Percentiles rank a stretch among this genome's conserved stretches.
These are phyloP conservation scores for Eucommia ulmoides DNA, from an alignment of 257 asterid species.

Conservation along the genomic window DNA sequence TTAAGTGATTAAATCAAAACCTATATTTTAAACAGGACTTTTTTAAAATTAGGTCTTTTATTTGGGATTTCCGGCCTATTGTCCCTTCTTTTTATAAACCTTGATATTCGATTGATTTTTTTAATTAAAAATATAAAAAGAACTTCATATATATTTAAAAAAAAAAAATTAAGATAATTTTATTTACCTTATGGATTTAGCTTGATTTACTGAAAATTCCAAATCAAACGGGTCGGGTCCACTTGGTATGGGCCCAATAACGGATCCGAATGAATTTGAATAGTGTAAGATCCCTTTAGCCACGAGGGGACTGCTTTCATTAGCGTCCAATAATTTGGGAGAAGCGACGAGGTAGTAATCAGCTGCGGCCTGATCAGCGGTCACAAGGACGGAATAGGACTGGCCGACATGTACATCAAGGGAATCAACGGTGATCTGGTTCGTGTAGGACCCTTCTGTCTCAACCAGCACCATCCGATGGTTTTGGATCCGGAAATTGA, in stretches of 20 bases:
- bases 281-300: not conserved
- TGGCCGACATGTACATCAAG: conserved; percentile 3
- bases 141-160: not conserved
- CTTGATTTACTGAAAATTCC: not conserved
- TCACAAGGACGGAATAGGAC: conserved; percentile 2
- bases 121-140: not conserved
- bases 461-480: conserved; percentile 1
- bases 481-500: conserved; percentile 2
- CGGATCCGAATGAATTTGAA: not conserved
- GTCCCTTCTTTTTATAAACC: too few species aligned
- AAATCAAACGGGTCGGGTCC: not conserved
- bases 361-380: not conserved
- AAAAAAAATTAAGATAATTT: not conserved
- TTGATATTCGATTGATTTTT: not conserved
- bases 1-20: too few species aligned
- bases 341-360: not conserved
- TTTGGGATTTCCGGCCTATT: too few species aligned
- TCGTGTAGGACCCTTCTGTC: conserved; percentile 1
- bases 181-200: not conserved
- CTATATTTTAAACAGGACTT: too few species aligned
- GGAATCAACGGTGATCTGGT: conserved; percentile 1
- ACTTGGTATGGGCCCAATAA: not conserved
- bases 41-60: too few species aligned
- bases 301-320: not conserved
- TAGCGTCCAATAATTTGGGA: not conserved